These are phyloP conservation scores for Castanea mollissima DNA, from an alignment of 306 rosid species.

Conservation along the genomic window DNA sequence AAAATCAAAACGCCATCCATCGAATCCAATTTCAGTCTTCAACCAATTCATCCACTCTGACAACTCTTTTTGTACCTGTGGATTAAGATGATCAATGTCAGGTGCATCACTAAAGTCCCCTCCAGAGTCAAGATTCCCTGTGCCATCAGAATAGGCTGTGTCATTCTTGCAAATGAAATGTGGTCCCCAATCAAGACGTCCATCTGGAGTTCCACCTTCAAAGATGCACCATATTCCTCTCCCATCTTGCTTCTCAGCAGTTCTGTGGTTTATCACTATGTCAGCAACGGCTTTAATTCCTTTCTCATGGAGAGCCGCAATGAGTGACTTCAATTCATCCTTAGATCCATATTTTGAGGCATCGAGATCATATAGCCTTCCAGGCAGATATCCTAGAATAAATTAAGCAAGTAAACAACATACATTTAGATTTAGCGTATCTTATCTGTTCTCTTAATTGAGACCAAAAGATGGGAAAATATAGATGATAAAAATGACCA, in stretches of 20 bases:
- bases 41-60: conserved; percentile 88
- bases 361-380: conserved; percentile 82
- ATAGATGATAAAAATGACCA: no score
- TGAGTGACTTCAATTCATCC: conserved; percentile 57
- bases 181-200: conserved; percentile 76
- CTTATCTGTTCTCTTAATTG: neutral
- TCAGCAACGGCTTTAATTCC: conserved; percentile 69
- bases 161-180: conserved; percentile 69
- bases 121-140: conserved; percentile 66
- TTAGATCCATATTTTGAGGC: conserved; percentile 64
- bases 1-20: conserved; percentile 74
- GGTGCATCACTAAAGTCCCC: conserved; percentile 33
- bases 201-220: conserved; percentile 73
- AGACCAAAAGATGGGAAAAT: no score
- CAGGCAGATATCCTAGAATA: conserved; percentile 66
- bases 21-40: conserved; percentile 13
- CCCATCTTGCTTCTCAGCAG: conserved; percentile 58
- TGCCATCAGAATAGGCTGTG: conserved; percentile 68
- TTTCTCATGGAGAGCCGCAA: conserved; percentile 32
- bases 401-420: neutral
- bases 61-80: conserved; percentile 59
- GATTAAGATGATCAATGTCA: conserved; percentile 77
- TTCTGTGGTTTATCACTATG: conserved; percentile 84
- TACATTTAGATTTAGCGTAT: neutral
- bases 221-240: conserved; percentile 72